phyloP scores from a whole-genome alignment of 2,329 filamentous ascomycete species.

The Microthyrium microscopicum region DNA sequence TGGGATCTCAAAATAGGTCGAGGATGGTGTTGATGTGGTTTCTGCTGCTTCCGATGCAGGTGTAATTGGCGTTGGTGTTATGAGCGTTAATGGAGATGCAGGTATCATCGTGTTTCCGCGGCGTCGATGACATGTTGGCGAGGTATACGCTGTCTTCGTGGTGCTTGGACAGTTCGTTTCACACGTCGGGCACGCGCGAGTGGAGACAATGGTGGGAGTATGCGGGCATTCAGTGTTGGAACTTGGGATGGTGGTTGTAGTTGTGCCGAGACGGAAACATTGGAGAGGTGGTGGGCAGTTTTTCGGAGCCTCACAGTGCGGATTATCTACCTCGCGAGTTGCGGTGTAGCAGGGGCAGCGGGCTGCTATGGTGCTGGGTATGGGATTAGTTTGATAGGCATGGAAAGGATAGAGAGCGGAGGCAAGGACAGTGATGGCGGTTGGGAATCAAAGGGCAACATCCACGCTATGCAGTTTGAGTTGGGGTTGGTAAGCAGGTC shows the following conservation, averaged over 20 bases:
- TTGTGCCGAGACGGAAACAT: constrained; percentile 8
- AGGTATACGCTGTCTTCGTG: too few relatives aligned
- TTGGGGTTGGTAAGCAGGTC: background rate
- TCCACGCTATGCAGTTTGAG: background rate
- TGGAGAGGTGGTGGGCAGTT: background rate
- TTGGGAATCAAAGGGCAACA: background rate
- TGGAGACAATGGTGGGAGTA: constrained; percentile 8
- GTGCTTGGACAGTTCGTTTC: constrained; percentile 8
- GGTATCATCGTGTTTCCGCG: too few relatives aligned
- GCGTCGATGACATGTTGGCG: too few relatives aligned
- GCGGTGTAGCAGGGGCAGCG: constrained; percentile 2
- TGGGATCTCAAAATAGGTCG: constrained; percentile 5
- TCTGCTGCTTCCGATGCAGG: too few relatives aligned
- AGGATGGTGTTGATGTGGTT: constrained; percentile 2
- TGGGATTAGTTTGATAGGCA: background rate
- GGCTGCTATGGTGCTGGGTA: background rate
- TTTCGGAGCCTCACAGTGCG: background rate
- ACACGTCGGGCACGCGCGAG: constrained; percentile 10
- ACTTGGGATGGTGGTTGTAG: constrained; percentile 10
- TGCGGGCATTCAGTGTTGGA: constrained; percentile 8
- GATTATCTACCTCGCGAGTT: background rate
- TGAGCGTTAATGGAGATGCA: too few relatives aligned
- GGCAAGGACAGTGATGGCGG: background rate
- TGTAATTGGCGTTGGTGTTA: too few relatives aligned
- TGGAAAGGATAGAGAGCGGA: background rate